Evolutionary conservation across 192 early-diverging fungal genomes (phyloP).

Genomic region (Dimargaris xerosporica): DNA sequence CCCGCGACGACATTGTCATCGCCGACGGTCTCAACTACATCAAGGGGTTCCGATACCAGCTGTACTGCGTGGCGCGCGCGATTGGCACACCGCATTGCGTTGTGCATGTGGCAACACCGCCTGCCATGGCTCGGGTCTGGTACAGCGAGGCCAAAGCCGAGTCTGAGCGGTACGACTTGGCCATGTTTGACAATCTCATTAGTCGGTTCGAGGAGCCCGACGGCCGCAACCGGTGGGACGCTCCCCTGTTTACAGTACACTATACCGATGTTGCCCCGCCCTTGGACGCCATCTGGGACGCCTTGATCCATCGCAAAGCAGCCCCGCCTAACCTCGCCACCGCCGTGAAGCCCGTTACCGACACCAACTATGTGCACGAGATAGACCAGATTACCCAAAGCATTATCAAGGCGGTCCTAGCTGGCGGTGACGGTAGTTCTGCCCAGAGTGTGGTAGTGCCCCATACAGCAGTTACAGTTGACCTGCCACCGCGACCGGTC

Average conservation of each 20-base stretch:
- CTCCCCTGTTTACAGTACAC: slow-evolving; percentile 82
- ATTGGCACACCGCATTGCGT: slow-evolving; percentile 78
- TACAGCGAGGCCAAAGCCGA: slow-evolving; percentile 22
- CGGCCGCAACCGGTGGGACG: slow-evolving; percentile 80
- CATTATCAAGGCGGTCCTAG: slow-evolving; percentile 57
- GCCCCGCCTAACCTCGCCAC: slow-evolving; percentile 77
- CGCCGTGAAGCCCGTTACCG: slow-evolving; percentile 73
- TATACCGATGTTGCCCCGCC: slow-evolving; percentile 47
- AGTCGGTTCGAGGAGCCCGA: slow-evolving; percentile 93
- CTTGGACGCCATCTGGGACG: slow-evolving; percentile 55
- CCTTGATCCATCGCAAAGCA: slow-evolving; percentile 53
- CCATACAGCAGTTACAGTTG: slow-evolving; percentile 20
- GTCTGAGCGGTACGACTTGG: slow-evolving; percentile 26
- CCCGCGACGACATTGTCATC: slow-evolving; percentile 77
- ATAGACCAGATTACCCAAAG: slow-evolving; percentile 70
- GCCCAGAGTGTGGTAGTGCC: slow-evolving; percentile 38
- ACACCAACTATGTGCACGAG: slow-evolving; percentile 84
- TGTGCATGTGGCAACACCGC: slow-evolving; percentile 48
- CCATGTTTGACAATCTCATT: slow-evolving; percentile 55
- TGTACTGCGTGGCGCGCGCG: slow-evolving; percentile 77
- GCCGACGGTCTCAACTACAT: slow-evolving; percentile 96
- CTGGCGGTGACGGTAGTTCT: slow-evolving; percentile 50
- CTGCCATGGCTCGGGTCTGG: slow-evolving; percentile 33
- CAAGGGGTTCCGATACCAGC: slow-evolving; percentile 95
- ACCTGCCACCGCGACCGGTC: slow-evolving; percentile 54